Evolutionary conservation across 108 stramenopile species (phyloP).

Genomic region (Chaetoceros tenuissimus): DNA sequence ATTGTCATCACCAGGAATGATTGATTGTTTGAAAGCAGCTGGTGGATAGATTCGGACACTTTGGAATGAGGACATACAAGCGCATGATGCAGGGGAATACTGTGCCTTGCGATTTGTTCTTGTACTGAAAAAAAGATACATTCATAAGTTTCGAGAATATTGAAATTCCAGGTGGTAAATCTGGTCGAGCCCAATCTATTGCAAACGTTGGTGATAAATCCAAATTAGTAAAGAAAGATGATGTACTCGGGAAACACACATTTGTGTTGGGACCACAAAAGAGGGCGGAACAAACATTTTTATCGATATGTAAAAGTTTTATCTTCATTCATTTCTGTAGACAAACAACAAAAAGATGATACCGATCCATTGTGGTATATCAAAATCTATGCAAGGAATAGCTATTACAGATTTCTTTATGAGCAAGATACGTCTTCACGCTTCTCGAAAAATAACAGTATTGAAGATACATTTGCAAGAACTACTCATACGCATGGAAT

Average conservation of each 20-base stretch:
- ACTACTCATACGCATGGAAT: too few relatives aligned
- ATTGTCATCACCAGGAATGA: constrained; percentile 59
- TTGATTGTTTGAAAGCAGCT: constrained; percentile 42
- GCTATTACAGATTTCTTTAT: too few relatives aligned
- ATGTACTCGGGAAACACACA: constrained; percentile 29
- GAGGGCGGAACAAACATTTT: too few relatives aligned
- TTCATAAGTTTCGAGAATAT: constrained; percentile 53
- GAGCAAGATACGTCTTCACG: too few relatives aligned
- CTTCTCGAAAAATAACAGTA: too few relatives aligned
- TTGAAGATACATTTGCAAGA: too few relatives aligned
- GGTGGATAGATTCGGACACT: constrained; percentile 53
- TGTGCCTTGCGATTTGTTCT: constrained; percentile 53
- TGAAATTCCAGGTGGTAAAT: constrained; percentile 71
- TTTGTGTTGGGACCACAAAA: constrained; percentile 76
- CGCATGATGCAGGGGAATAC: constrained; percentile 10
- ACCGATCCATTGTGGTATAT: too few relatives aligned
- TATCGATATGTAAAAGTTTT: too few relatives aligned
- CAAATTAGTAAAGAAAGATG: constrained; percentile 53
- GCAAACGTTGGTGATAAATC: constrained; percentile 52
- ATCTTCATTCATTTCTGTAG: too few relatives aligned
- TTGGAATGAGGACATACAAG: constrained; percentile 34
- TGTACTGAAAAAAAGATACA: constrained; percentile 76
- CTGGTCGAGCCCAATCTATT: constrained; percentile 71
- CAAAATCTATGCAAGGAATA: too few relatives aligned
- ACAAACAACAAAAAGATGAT: too few relatives aligned